phyloP scores from a whole-genome alignment of 345 rosid genomes.

The Rhodomyrtus tomentosa region DNA sequence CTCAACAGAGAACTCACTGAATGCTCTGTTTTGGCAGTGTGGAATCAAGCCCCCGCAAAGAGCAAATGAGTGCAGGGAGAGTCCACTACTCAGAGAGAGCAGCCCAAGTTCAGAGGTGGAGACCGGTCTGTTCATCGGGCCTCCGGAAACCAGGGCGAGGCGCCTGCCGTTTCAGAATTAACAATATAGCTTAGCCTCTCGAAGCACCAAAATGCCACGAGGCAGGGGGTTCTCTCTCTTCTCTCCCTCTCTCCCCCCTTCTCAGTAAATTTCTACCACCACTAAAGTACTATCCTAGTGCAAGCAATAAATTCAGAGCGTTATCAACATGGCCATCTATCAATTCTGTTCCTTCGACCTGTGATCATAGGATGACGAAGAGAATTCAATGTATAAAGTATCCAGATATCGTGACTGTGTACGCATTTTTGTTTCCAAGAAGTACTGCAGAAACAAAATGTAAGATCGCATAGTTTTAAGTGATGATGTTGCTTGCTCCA shows the following conservation, averaged over 20 bases:
- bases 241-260: background rate
- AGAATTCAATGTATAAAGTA: background rate
- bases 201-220: background rate
- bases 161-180: background rate
- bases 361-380: background rate
- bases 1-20: background rate
- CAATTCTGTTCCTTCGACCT: background rate
- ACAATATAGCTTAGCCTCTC: background rate
- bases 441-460: background rate
- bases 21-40: conserved; percentile 18
- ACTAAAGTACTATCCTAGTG: background rate
- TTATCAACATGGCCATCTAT: background rate
- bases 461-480: background rate
- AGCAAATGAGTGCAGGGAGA: conserved; percentile 9
- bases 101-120: conserved; percentile 66
- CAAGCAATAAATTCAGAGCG: background rate
- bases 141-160: conserved; percentile 41
- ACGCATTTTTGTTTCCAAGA: background rate
- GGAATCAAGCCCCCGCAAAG: conserved; percentile 13
- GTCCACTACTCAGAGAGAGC: conserved; percentile 17
- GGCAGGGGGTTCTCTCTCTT: background rate
- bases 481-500: background rate
- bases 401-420: background rate
- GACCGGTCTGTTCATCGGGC: conserved; percentile 81
- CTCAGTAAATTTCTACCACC: background rate